phyloP scores from a whole-genome alignment of 1,139 yeast genomes.

The Scheffersomyces illinoinensis region DNA sequence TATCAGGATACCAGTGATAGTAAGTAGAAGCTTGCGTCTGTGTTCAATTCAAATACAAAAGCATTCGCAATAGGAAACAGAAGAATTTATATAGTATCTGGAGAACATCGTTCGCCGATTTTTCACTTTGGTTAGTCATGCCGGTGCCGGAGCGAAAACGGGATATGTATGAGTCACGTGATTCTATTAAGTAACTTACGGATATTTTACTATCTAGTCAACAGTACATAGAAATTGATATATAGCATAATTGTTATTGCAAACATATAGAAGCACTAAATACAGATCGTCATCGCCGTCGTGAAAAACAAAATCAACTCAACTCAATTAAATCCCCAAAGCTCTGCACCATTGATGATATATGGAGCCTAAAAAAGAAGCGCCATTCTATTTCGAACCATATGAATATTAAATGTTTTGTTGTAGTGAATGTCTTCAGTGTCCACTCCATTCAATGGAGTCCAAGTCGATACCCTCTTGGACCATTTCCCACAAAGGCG shows the following conservation, averaged over 20 bases:
- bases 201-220: background rate
- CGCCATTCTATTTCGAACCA: background rate
- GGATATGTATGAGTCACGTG: background rate
- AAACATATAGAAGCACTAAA: background rate
- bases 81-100: background rate
- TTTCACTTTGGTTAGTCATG: background rate
- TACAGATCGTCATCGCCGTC: background rate
- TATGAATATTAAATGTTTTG: background rate
- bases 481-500: slow-evolving; percentile 99
- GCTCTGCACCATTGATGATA: background rate
- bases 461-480: slow-evolving; percentile 96
- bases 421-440: slow-evolving; percentile 31
- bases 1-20: too few species aligned
- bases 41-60: background rate
- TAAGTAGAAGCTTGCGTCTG: too few species aligned
- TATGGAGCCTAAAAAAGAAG: background rate
- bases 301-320: background rate
- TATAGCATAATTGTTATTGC: background rate
- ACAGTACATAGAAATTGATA: background rate
- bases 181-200: background rate
- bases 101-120: background rate
- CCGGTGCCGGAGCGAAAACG: background rate
- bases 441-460: slow-evolving; percentile 97
- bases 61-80: background rate
- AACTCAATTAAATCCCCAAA: background rate